Evolutionary conservation across 2,329 filamentous ascomycete species (phyloP).

Genomic region (Achaetomium macrosporum): DNA sequence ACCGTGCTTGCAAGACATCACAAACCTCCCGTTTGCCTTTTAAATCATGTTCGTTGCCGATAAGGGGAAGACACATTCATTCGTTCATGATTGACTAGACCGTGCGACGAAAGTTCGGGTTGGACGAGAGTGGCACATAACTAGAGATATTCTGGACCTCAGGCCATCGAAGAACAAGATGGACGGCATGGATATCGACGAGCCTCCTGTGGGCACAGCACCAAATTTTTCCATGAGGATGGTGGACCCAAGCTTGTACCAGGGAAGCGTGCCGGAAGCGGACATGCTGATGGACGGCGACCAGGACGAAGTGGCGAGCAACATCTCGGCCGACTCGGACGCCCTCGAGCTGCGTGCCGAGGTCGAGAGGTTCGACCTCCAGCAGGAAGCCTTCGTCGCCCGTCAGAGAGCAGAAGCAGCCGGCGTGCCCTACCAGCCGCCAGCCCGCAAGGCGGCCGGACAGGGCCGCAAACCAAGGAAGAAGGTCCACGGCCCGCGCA

Average conservation of each 20-base stretch:
- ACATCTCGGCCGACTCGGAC: conserved; percentile 37
- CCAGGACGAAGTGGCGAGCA: conserved; percentile 23
- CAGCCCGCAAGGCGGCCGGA: background rate
- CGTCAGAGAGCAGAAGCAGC: conserved; percentile 26
- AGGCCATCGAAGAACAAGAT: background rate
- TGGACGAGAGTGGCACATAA: too few relatives aligned
- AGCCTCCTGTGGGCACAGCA: background rate
- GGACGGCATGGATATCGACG: conserved; percentile 21
- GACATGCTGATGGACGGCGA: conserved; percentile 15
- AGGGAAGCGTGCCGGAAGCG: background rate
- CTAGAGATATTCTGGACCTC: too few relatives aligned
- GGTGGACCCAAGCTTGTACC: conserved; percentile 16
- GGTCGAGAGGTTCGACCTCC: conserved; percentile 34
- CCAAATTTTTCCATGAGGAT: conserved; percentile 11
- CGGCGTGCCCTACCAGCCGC: conserved; percentile 13
- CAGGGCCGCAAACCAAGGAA: conserved; percentile 9
- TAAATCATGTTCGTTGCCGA: too few relatives aligned
- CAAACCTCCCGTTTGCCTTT: too few relatives aligned
- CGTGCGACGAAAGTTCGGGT: too few relatives aligned
- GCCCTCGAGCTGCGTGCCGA: conserved; percentile 35
- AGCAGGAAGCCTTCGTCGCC: conserved; percentile 31
- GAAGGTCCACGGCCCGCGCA: conserved; percentile 40
- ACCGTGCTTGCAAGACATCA: too few relatives aligned
- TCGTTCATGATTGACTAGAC: too few relatives aligned
- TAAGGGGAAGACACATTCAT: too few relatives aligned